Evolutionary conservation across 1,284 basidiomycete species (phyloP).

Genomic region (Cryptococcus sp.): DNA sequence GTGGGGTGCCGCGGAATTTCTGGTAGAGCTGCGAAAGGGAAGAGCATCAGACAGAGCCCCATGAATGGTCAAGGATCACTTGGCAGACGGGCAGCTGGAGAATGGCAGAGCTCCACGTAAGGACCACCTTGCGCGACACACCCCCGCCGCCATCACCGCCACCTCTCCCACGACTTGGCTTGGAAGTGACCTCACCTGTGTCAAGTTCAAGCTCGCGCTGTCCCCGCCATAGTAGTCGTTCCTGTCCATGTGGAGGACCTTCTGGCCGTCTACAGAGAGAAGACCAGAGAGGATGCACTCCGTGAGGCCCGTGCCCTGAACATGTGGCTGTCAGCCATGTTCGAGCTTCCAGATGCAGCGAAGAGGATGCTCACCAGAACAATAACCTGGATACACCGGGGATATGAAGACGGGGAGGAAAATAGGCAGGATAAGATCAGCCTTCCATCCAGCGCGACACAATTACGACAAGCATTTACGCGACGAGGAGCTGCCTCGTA

Average conservation of each 20-base stretch:
- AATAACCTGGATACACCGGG: conserved; percentile 61
- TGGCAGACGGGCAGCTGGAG: background rate
- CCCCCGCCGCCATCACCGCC: background rate
- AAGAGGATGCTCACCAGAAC: conserved; percentile 57
- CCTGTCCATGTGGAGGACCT: conserved; percentile 98
- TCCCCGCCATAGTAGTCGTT: conserved; percentile 99
- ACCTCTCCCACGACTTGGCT: background rate
- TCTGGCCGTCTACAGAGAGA: conserved; percentile 98
- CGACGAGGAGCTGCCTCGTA: background rate
- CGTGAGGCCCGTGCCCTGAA: conserved; percentile 85
- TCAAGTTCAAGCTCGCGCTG: conserved; percentile 93
- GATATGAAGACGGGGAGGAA: background rate
- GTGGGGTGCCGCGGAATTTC: conserved; percentile 71
- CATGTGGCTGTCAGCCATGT: background rate
- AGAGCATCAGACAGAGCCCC: background rate
- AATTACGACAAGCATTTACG: too few species aligned
- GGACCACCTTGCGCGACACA: background rate
- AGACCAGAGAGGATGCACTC: conserved; percentile 97
- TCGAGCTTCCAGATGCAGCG: background rate
- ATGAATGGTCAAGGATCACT: background rate
- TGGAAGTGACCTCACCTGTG: conserved; percentile 65
- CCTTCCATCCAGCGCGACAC: too few species aligned
- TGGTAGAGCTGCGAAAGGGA: conserved; percentile 71
- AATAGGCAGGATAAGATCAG: background rate
- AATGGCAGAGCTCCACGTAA: background rate